phyloP scores from a whole-genome alignment of 2,329 filamentous ascomycete species.

The Hypoxylon sp. region DNA sequence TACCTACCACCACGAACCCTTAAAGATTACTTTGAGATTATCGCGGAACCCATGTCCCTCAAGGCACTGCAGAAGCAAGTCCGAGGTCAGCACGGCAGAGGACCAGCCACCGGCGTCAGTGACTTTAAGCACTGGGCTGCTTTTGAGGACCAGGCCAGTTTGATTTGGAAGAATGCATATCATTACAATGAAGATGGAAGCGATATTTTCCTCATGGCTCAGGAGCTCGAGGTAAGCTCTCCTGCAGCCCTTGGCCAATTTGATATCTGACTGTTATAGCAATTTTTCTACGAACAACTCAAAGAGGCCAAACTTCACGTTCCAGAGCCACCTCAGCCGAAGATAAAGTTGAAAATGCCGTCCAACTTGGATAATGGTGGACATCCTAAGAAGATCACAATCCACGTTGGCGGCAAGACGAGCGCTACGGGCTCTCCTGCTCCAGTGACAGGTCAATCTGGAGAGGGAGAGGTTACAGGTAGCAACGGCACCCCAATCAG shows the following conservation, averaged over 20 bases:
- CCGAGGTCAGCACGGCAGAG: constrained; percentile 77
- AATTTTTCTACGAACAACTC: constrained; percentile 75
- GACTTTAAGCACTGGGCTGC: constrained; percentile 86
- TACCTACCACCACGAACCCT: constrained; percentile 80
- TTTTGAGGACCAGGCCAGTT: constrained; percentile 82
- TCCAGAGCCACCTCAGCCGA: constrained; percentile 77
- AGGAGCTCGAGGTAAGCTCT: constrained; percentile 78
- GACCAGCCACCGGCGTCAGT: constrained; percentile 70
- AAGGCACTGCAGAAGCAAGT: constrained; percentile 82
- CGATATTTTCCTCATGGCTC: constrained; percentile 81
- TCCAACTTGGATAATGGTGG: constrained; percentile 59
- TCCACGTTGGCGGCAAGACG: constrained; percentile 74
- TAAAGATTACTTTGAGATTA: constrained; percentile 88
- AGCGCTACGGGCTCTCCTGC: constrained; percentile 67
- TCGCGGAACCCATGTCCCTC: constrained; percentile 83
- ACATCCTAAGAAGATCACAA: constrained; percentile 74
- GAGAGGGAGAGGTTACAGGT: constrained; percentile 49
- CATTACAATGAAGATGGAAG: constrained; percentile 94
- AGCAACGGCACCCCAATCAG: constrained; percentile 50
- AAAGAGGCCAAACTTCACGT: constrained; percentile 79
- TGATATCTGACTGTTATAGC: constrained; percentile 59
- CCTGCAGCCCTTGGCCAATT: neutral
- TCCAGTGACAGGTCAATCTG: constrained; percentile 53
- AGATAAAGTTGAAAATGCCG: constrained; percentile 83
- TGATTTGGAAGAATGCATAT: constrained; percentile 89